Evolutionary conservation across 257 asterid genomes (phyloP), one percentile per base, ranked within the genome.

Genomic region (Forsythia viridissima): DNA sequence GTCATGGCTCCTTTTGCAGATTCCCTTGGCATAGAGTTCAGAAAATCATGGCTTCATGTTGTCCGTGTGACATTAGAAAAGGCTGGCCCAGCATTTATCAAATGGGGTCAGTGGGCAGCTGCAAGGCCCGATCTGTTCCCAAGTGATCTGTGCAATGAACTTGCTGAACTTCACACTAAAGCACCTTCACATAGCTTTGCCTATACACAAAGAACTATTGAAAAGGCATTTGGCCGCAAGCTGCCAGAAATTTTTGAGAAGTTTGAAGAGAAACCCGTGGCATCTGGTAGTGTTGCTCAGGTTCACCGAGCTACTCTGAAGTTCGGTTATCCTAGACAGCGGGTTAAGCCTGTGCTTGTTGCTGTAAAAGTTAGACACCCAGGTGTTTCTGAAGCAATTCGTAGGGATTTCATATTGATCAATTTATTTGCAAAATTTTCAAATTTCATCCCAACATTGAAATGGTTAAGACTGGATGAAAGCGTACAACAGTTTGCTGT

Each of bases 71-170:
- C 98, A 57, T 69, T 93, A 73, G 98, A 90, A 84, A 93, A 86
- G 86, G 98, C 96, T 40, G 98, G 98, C 46, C 97, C 98, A 43
- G 97, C 98, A 68, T 93, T 92, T 84, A 93, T 93, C 80, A 93
- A 93, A 80, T 93, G 98, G 98, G 98, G 98, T 71, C 98, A 93
- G 75, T 92, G 98, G 98, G 98, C 98, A 37, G 97, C 98, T 7
- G 92, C 97, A 76, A 90, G 98, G 80, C 97, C 98, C 52, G 98
- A 93, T 87, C 82, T 93, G 76, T 93, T 93, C 79, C 94, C 96
- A 46, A 84, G 75, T 74, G 98, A 93, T 84, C 80, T 93, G 70
- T 90, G 97, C 70, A 70, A 80, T 36, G 96, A 92, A 84, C 98
- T 93, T 70, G 87, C 93, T 57, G 90, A 86, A 82, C 97, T 93